Evolutionary conservation across 2,329 filamentous ascomycete genomes (phyloP).

Genomic region (Chrysosporium queenslandicum): DNA sequence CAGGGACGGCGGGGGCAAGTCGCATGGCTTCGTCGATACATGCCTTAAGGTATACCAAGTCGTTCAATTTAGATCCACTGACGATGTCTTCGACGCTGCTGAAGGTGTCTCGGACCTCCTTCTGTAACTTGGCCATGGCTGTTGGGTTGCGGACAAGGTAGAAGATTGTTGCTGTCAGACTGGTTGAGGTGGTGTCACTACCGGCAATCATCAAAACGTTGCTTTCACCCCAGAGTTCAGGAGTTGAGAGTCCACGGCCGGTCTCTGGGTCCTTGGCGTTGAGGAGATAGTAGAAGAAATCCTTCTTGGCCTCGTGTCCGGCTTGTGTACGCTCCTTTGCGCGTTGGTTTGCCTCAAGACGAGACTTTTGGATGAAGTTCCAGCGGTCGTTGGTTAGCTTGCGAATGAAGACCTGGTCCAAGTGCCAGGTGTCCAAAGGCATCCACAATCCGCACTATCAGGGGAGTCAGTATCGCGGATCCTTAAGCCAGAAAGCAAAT

Average conservation of each 20-base stretch:
- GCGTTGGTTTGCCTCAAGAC: constrained; percentile 37
- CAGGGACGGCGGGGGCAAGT: constrained; percentile 25
- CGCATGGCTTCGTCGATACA: constrained; percentile 34
- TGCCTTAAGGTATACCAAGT: constrained; percentile 35
- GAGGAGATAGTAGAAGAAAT: constrained; percentile 42
- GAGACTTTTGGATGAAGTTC: constrained; percentile 18
- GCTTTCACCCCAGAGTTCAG: constrained; percentile 42
- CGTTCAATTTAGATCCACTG: constrained; percentile 25
- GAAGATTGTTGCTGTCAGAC: constrained; percentile 31
- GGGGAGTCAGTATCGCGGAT: constrained; percentile 13
- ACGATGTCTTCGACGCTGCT: constrained; percentile 30
- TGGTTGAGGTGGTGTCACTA: constrained; percentile 35
- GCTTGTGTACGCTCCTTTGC: constrained; percentile 20
- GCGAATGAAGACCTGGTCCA: constrained; percentile 18
- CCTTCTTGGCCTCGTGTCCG: constrained; percentile 33
- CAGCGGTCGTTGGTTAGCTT: constrained; percentile 18
- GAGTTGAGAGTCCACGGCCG: constrained; percentile 35
- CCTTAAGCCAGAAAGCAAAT: constrained; percentile 12
- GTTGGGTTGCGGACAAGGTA: constrained; percentile 32
- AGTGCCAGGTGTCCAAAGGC: constrained; percentile 15
- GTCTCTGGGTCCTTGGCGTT: constrained; percentile 41
- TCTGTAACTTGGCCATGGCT: constrained; percentile 23
- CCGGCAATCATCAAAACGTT: constrained; percentile 43
- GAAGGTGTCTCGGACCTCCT: constrained; percentile 30
- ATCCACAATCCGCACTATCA: constrained; percentile 18